These are phyloP conservation scores for Marasmius fiardii DNA, from an alignment of 1,284 basidiomycete species.

Conservation along the genomic window DNA sequence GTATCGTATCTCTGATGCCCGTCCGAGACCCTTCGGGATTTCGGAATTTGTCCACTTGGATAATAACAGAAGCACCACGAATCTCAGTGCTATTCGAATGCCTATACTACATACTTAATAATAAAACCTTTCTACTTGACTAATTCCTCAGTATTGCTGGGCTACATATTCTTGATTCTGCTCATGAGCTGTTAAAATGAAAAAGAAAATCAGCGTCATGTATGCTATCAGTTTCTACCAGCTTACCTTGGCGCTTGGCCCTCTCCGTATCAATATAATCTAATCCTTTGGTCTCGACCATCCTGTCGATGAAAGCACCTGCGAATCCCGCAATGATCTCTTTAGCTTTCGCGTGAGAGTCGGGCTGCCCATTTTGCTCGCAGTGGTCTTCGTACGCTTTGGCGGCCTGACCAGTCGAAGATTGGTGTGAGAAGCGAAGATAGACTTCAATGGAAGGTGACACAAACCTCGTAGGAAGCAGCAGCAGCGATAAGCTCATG, in stretches of 20 bases:
- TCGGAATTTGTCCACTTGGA: too few species aligned
- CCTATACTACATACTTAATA: too few species aligned
- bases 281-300: conserved; percentile 43
- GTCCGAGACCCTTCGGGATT: too few species aligned
- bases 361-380: conserved; percentile 40
- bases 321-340: conserved; percentile 32
- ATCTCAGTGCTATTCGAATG: too few species aligned
- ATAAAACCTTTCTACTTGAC: too few species aligned
- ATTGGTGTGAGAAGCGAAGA: background rate
- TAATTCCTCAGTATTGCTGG: too few species aligned
- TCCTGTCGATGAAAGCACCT: conserved; percentile 42
- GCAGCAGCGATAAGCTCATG: conserved; percentile 62
- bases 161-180: too few species aligned
- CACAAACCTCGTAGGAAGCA: background rate
- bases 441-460: background rate
- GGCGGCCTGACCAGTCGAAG: conserved; percentile 35
- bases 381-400: conserved; percentile 54
- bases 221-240: conserved; percentile 3
- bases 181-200: too few species aligned
- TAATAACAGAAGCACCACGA: too few species aligned
- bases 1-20: too few species aligned
- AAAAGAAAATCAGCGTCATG: too few species aligned
- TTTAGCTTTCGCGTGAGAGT: conserved; percentile 41
- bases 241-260: conserved; percentile 35
- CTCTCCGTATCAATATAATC: conserved; percentile 36